phyloP scores from a whole-genome alignment of 176 grass and related monocot species.

The Hordeum vulgare region DNA sequence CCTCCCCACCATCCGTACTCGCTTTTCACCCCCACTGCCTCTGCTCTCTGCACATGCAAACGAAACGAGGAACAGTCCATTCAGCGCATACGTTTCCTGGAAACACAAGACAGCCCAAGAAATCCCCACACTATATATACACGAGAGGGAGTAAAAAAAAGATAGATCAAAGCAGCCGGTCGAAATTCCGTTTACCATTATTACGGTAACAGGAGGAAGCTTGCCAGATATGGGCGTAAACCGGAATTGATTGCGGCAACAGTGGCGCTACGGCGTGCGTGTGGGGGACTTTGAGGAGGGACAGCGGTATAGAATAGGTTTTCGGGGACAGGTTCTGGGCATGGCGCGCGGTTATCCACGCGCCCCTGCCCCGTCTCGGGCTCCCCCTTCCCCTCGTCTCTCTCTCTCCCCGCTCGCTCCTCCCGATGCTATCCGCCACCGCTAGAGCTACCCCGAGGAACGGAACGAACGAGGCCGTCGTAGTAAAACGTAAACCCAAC shows the following conservation, averaged over 20 bases:
- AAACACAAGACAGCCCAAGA: too few species aligned
- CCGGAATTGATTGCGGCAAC: neutral
- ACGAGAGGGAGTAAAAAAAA: too few species aligned
- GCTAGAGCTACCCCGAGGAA: slow-evolving; percentile 19
- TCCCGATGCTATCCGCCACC: too few species aligned
- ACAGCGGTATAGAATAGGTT: slow-evolving; percentile 14
- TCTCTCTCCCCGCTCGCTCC: neutral
- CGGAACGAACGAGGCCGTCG: neutral
- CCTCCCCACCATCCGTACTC: neutral
- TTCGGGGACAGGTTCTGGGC: slow-evolving; percentile 33
- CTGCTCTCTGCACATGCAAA: neutral
- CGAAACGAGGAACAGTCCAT: neutral
- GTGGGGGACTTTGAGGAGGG: slow-evolving; percentile 33
- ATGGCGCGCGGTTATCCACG: slow-evolving; percentile 24
- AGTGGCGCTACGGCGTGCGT: neutral
- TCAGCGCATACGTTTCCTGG: neutral
- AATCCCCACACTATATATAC: too few species aligned
- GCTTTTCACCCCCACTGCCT: neutral
- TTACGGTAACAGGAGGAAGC: neutral
- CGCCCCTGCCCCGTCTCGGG: slow-evolving; percentile 28
- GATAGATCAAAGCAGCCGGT: too few species aligned
- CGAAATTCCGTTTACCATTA: neutral
- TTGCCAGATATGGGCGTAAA: neutral
- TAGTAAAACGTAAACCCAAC: neutral
- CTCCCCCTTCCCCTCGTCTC: neutral